A percentile compares a stretch with the other conserved stretches of the same genome.
These are phyloP conservation scores for Stachybotrys chlorohalonatus DNA, from an alignment of 2,329 filamentous ascomycete genomes.

Conservation along the genomic window DNA sequence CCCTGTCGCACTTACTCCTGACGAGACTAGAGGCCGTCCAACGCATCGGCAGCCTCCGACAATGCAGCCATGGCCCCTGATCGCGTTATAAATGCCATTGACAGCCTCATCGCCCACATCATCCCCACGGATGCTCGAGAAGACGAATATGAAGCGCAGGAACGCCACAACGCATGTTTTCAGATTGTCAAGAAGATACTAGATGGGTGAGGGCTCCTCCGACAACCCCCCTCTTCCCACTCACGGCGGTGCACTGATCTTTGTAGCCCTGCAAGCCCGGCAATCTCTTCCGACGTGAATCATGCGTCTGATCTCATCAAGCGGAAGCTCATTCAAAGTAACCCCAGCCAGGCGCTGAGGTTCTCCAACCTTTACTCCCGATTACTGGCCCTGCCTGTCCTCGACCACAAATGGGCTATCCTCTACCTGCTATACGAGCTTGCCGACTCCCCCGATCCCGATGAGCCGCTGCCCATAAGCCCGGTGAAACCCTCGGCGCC, in stretches of 20 bases:
- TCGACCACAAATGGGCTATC: conserved; percentile 95
- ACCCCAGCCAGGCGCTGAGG: conserved; percentile 67
- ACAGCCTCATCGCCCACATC: conserved; percentile 67
- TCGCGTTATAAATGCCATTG: conserved; percentile 70
- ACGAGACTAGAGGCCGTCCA: neutral
- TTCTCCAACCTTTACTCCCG: conserved; percentile 89
- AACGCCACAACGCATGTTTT: conserved; percentile 57
- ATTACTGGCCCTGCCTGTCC: conserved; percentile 79
- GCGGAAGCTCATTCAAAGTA: conserved; percentile 71
- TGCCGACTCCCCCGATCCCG: conserved; percentile 55
- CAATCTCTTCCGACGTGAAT: conserved; percentile 65
- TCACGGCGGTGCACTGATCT: conserved; percentile 4
- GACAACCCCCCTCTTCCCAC: neutral
- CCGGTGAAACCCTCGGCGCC: conserved; percentile 29
- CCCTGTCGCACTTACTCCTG: neutral
- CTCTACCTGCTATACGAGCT: conserved; percentile 83
- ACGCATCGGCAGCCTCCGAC: conserved; percentile 17
- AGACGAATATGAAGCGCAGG: conserved; percentile 57
- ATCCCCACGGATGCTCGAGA: conserved; percentile 58
- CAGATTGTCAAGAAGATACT: conserved; percentile 41
- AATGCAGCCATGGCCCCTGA: conserved; percentile 49
- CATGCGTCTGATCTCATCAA: conserved; percentile 92
- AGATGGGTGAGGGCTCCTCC: conserved; percentile 29
- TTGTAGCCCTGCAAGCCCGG: conserved; percentile 38
- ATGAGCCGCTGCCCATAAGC: conserved; percentile 38